Base-by-base conservation (phyloP, 805 yeast species). In the Pichia deserticola region DNA sequence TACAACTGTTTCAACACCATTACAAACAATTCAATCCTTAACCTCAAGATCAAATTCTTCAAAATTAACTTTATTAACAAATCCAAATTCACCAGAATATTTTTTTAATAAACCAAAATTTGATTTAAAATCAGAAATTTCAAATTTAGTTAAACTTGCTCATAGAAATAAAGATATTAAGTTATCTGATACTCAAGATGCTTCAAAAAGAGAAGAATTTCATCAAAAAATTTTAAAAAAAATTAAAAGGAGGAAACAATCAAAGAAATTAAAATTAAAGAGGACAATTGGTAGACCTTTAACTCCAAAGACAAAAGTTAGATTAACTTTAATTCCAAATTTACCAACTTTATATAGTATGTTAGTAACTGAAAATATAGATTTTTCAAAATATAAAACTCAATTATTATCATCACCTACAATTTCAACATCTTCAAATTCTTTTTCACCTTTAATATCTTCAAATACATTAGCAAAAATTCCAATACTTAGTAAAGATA, bases 291-390 rank as follows among this genome's bases (percentile, higher is more conserved):
- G 72, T 7, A 56, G 72, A 33, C 77, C 79, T 11, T 60, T 78
- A 25, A 78, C 78, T 36, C 78, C 80, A 3, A 78, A 77, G 20
- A 69, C 79, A 5, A 69, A 72, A 49, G 72, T 78, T 3, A 69
- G 78, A 43, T 59, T 78, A n/a, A 70, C 81, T 0, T 52, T 73
- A 45, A 74, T 74, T 5, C 74, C 77, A 7, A 69, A 74, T 33
- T 55, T 78, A 40, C 62, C 72, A 5, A 61, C 70, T 4, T 60
- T 78, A 25, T 76, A 76, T 59, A 69, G 73, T 36, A 68, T 71
- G 29, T 58, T 78, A 39, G 70, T 67, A 1, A 57, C 69, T 12
- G 67, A 65, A 40, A 53, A 64, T 27, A 39, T 43, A 11, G 43
- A 48, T 36, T 6, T 47, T 4, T 39, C 40, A n/a, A 28, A 41